Evolutionary conservation across 257 asterid genomes (phyloP).

Genomic region (Leonotis leonurus): DNA sequence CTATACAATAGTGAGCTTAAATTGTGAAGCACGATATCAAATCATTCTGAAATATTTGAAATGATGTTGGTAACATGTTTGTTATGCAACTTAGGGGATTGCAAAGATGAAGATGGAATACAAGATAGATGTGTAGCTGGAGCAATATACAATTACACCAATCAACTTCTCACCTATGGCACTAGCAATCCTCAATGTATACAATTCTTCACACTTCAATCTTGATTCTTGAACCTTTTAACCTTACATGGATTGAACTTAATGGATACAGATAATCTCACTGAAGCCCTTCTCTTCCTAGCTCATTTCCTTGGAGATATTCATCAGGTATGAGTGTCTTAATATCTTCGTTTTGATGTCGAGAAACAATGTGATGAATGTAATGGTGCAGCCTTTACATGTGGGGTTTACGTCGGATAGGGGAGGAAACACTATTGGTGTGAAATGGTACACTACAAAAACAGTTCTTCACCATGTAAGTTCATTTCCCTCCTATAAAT

Average conservation of each 20-base stretch:
- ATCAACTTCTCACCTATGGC: conserved; percentile 52
- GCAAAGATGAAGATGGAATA: conserved; percentile 70
- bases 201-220: neutral
- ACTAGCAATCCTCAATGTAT: conserved; percentile 41
- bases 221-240: neutral
- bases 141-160: conserved; percentile 83
- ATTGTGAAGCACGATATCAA: no score
- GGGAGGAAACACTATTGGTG: conserved; percentile 65
- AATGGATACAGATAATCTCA: conserved; percentile 57
- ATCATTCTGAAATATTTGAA: no score
- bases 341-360: neutral
- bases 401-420: conserved; percentile 62
- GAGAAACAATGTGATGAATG: neutral
- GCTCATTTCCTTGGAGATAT: conserved; percentile 86
- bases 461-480: conserved; percentile 76
- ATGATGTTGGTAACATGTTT: neutral
- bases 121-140: conserved; percentile 81
- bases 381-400: conserved; percentile 62
- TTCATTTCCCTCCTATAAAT: neutral
- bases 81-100: conserved; percentile 47
- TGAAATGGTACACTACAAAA: conserved; percentile 72
- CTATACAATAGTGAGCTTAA: conserved; percentile 41
- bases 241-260: neutral
- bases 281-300: conserved; percentile 75
- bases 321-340: conserved; percentile 51